phyloP scores from a whole-genome alignment of 2,329 filamentous ascomycete species.

The Colletotrichum incanum region DNA sequence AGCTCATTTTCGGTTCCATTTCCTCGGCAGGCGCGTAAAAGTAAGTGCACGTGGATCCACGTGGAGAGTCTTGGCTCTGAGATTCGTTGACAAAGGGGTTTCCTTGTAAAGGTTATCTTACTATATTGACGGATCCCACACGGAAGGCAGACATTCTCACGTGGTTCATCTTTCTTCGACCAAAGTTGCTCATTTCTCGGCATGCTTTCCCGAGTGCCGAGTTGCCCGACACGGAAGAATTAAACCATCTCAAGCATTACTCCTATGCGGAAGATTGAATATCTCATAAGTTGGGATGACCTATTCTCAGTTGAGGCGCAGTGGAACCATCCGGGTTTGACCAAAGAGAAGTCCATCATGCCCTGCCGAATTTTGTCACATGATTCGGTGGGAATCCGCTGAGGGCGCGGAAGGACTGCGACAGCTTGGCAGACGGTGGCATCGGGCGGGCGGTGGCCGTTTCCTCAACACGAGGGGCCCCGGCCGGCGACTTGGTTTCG shows the following conservation, averaged over 20 bases:
- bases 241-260: not conserved
- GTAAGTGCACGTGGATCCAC: constrained; percentile 29
- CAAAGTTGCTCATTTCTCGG: not conserved
- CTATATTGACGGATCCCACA: not conserved
- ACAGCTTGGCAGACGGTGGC: not conserved
- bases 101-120: not conserved
- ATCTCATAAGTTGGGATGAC: not conserved
- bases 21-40: not conserved
- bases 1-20: not conserved
- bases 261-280: too few relatives aligned
- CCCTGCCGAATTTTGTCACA: not conserved
- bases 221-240: not conserved
- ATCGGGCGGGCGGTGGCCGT: constrained; percentile 7
- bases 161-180: not conserved
- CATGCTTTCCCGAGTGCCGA: not conserved
- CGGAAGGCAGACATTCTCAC: not conserved
- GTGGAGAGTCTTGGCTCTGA: constrained; percentile 20
- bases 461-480: not conserved
- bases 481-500: constrained; percentile 2
- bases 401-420: not conserved
- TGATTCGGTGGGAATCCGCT: not conserved
- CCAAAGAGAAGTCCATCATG: not conserved
- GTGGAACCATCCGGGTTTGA: constrained; percentile 4
- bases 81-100: constrained; percentile 12
- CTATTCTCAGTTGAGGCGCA: not conserved